These are phyloP conservation scores for Paecilomyces formosus DNA, from an alignment of 2,329 filamentous ascomycete species.

Conservation along the genomic window DNA sequence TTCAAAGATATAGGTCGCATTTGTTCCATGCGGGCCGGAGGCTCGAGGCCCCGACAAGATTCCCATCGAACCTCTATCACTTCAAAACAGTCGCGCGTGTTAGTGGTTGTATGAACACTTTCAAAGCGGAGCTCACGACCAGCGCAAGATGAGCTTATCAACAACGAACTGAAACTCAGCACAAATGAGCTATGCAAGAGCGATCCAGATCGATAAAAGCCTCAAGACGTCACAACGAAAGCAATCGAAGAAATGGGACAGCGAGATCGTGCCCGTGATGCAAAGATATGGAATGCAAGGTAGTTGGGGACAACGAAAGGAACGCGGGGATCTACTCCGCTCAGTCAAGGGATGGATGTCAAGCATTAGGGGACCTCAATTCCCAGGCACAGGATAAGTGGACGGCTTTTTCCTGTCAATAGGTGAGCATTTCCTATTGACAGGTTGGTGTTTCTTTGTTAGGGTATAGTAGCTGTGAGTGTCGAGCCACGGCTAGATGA, in stretches of 20 bases:
- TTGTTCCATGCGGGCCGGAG: conserved; percentile 18
- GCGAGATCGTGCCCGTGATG: not conserved
- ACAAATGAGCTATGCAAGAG: not conserved
- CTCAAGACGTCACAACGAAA: not conserved
- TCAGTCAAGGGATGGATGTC: not conserved
- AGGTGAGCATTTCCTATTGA: not conserved
- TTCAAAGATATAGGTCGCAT: conserved; percentile 33
- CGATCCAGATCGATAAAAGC: not conserved
- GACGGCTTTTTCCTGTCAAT: not conserved
- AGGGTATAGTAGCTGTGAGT: not conserved
- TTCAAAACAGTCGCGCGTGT: not conserved
- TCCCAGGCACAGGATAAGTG: not conserved
- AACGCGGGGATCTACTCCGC: not conserved
- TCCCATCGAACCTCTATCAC: conserved; percentile 9
- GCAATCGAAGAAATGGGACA: not conserved
- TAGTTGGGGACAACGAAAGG: not conserved
- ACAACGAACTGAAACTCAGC: not conserved
- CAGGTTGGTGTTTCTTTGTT: not conserved
- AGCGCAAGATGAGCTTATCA: not conserved
- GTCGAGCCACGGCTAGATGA: not conserved
- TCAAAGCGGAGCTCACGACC: not conserved
- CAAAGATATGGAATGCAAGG: not conserved
- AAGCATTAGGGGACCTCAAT: not conserved
- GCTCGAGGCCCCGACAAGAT: conserved; percentile 3
- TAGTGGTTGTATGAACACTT: not conserved